Conservation (phyloP, 2,329 filamentous ascomycete genomes). For the Coniochaeta prunicola region DNA sequence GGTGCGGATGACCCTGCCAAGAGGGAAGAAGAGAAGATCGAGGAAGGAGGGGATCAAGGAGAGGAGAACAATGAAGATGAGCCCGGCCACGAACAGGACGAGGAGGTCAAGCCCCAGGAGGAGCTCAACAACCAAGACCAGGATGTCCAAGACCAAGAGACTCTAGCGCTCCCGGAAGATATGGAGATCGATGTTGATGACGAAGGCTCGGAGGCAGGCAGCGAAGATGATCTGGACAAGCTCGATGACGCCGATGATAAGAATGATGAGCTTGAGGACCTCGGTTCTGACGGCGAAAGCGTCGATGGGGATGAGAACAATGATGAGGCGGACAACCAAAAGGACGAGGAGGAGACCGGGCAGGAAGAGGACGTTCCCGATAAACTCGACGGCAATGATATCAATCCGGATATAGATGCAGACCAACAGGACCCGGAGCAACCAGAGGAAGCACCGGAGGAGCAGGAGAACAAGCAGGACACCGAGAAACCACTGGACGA, state of each 20-base stretch:
- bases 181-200: constrained; percentile 73
- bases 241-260: constrained; percentile 14
- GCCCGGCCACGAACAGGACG: constrained; percentile 53
- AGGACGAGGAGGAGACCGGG: constrained; percentile 14
- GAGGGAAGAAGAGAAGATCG: constrained; percentile 43
- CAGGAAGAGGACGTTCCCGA: constrained; percentile 33
- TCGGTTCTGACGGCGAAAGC: constrained; percentile 38
- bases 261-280: constrained; percentile 20
- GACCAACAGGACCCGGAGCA: constrained; percentile 24
- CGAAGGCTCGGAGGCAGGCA: constrained; percentile 42
- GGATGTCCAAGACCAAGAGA: constrained; percentile 73
- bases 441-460: constrained; percentile 41
- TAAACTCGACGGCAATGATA: constrained; percentile 32
- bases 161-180: constrained; percentile 78
- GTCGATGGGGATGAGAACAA: constrained; percentile 37
- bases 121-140: constrained; percentile 59
- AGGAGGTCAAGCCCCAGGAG: constrained; percentile 47
- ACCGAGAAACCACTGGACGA: constrained; percentile 34
- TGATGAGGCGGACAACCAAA: constrained; percentile 36
- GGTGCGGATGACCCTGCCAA: constrained; percentile 50
- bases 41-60: constrained; percentile 37
- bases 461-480: constrained; percentile 39
- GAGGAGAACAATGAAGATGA: constrained; percentile 46
- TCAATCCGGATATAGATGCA: constrained; percentile 27
- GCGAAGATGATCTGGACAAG: constrained; percentile 47